Evolutionary conservation across 2,329 filamentous ascomycete species (phyloP).

Genomic region (Myriosclerotinia curreyana): DNA sequence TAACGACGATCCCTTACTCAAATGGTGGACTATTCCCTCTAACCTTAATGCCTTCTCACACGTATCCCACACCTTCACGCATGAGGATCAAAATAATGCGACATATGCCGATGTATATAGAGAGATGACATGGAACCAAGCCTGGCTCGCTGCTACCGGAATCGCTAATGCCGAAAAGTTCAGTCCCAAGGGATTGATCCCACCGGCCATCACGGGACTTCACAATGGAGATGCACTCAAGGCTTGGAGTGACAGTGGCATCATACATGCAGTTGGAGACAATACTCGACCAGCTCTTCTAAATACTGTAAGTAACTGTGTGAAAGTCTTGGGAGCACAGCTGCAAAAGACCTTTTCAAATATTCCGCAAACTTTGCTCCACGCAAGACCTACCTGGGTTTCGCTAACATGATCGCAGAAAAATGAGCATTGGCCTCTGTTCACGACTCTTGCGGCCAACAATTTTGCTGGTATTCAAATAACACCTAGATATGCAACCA

Average conservation of each 20-base stretch:
- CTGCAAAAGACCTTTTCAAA: background rate
- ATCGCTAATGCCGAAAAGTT: slow-evolving; percentile 48
- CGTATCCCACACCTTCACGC: slow-evolving; percentile 62
- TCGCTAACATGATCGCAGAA: slow-evolving; percentile 19
- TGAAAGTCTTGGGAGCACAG: background rate
- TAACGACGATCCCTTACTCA: slow-evolving; percentile 48
- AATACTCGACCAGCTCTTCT: slow-evolving; percentile 56
- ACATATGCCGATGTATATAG: slow-evolving; percentile 55
- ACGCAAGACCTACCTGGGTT: background rate
- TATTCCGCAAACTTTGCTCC: background rate
- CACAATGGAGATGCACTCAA: slow-evolving; percentile 61
- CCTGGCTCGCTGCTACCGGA: slow-evolving; percentile 54
- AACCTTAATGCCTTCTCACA: slow-evolving; percentile 56
- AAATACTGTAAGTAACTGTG: slow-evolving; percentile 46
- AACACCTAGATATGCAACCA: slow-evolving; percentile 58
- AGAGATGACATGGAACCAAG: slow-evolving; percentile 59
- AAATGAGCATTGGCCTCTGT: slow-evolving; percentile 52
- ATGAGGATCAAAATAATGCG: slow-evolving; percentile 57
- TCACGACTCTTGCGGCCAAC: slow-evolving; percentile 49
- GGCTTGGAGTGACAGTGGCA: slow-evolving; percentile 59
- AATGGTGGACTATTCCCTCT: slow-evolving; percentile 51
- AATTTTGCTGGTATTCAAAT: slow-evolving; percentile 55
- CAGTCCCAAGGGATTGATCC: slow-evolving; percentile 55
- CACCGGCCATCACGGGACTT: slow-evolving; percentile 60
- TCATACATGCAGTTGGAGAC: slow-evolving; percentile 59